Conservation (phyloP, 306 rosid species). For the Cicer chorassanicum region DNA sequence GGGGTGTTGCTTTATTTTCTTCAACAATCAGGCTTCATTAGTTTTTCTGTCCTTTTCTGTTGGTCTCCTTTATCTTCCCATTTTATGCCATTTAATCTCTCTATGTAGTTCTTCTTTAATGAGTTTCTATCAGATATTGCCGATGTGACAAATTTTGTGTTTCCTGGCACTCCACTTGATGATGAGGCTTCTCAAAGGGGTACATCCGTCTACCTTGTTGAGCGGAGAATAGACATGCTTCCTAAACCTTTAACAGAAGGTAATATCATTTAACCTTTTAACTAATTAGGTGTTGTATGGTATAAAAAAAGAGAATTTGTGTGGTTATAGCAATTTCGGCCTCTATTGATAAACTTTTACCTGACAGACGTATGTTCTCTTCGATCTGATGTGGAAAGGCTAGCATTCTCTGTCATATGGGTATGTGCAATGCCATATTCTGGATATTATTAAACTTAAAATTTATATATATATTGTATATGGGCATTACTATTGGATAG, state of each 20-base stretch:
- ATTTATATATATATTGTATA: slow-evolving; percentile 1
- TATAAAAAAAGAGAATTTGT: background rate
- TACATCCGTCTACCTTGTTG: slow-evolving; percentile 96
- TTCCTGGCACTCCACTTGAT: slow-evolving; percentile 80
- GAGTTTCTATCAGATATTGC: slow-evolving; percentile 77
- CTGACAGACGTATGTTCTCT: slow-evolving; percentile 93
- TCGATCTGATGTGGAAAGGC: slow-evolving; percentile 97
- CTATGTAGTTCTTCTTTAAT: slow-evolving; percentile 57
- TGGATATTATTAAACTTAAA: slow-evolving; percentile 12
- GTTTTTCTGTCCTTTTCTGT: slow-evolving; percentile 27
- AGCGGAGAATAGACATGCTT: slow-evolving; percentile 97
- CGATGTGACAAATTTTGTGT: slow-evolving; percentile 96
- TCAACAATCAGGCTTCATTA: slow-evolving; percentile 19
- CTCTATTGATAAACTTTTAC: slow-evolving; percentile 41
- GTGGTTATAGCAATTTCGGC: slow-evolving; percentile 8
- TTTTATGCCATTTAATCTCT: slow-evolving; percentile 35
- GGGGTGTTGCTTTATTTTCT: slow-evolving; percentile 16
- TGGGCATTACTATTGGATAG: background rate
- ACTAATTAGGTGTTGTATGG: slow-evolving; percentile 16
- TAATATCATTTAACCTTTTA: slow-evolving; percentile 43
- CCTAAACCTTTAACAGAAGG: slow-evolving; percentile 98
- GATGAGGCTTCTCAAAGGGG: slow-evolving; percentile 98
- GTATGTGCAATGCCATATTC: slow-evolving; percentile 54
- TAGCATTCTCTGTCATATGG: slow-evolving; percentile 96
- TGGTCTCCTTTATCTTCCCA: background rate